These are phyloP conservation scores for Alternaria ethzedia DNA, from an alignment of 2,329 filamentous ascomycete species.

Conservation along the genomic window DNA sequence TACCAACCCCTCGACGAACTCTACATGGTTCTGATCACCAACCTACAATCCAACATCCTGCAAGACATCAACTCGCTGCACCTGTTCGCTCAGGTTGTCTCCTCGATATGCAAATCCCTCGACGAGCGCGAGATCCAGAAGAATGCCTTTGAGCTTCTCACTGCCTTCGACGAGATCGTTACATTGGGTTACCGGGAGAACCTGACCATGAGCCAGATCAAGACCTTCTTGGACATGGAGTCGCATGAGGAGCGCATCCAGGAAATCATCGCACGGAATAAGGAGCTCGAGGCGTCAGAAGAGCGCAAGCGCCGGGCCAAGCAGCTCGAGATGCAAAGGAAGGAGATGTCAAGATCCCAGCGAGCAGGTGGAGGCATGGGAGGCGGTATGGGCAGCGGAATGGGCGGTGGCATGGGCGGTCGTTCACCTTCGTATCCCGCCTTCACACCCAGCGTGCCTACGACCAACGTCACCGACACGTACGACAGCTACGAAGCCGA, in stretches of 20 bases:
- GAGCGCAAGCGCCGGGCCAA: conserved; percentile 99
- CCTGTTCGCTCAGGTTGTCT: conserved; percentile 95
- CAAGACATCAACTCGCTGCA: conserved; percentile 99
- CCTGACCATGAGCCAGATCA: conserved; percentile 94
- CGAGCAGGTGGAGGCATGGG: conserved; percentile 53
- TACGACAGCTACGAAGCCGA: conserved; percentile 96
- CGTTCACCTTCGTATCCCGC: conserved; percentile 85
- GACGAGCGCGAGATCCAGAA: conserved; percentile 94
- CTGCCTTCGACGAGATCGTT: conserved; percentile 96
- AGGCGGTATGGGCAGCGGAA: conserved; percentile 36
- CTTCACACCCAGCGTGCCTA: conserved; percentile 80
- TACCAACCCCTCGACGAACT: conserved; percentile 99
- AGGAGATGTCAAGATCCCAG: conserved; percentile 83
- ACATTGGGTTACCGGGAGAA: conserved; percentile 97
- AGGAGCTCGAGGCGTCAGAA: conserved; percentile 96
- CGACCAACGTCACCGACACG: conserved; percentile 72
- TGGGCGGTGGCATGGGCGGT: conserved; percentile 59
- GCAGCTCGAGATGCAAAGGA: conserved; percentile 98
- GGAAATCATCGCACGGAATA: conserved; percentile 77
- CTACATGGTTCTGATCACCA: conserved; percentile 99
- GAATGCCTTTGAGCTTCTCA: conserved; percentile 95
- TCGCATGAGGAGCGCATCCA: conserved; percentile 98
- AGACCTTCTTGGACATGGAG: conserved; percentile 99
- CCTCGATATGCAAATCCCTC: conserved; percentile 92
- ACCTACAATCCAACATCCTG: conserved; percentile 98